A percentile compares a stretch with the other conserved stretches of the same genome.
These are phyloP conservation scores for Brassica carinata DNA, from an alignment of 345 rosid species.

Conservation along the genomic window DNA sequence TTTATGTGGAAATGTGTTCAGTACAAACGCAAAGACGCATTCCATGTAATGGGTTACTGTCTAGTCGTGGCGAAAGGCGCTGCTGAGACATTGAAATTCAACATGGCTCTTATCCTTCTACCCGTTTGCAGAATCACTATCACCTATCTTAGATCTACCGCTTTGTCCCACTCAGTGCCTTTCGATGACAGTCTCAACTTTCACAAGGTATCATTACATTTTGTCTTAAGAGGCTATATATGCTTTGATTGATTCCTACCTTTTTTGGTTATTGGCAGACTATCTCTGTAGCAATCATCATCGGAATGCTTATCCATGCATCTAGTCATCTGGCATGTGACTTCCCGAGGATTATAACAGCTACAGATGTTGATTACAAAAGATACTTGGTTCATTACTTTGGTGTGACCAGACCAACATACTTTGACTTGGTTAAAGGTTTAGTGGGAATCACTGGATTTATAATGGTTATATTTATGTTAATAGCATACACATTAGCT, in stretches of 20 bases:
- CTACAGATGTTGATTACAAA: slow-evolving; percentile 40
- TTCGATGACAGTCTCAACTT: slow-evolving; percentile 91
- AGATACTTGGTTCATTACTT: slow-evolving; percentile 49
- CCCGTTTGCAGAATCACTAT: slow-evolving; percentile 89
- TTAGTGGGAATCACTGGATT: slow-evolving; percentile 80
- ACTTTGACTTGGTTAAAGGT: slow-evolving; percentile 63
- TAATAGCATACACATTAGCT: slow-evolving; percentile 84
- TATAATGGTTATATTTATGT: slow-evolving; percentile 73
- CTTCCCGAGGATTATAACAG: slow-evolving; percentile 67
- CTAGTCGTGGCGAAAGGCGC: slow-evolving; percentile 88
- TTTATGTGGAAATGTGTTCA: slow-evolving; percentile 81
- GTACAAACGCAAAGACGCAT: slow-evolving; percentile 69
- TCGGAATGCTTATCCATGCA: slow-evolving; percentile 78
- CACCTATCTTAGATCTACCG: slow-evolving; percentile 88
- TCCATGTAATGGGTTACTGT: slow-evolving; percentile 82
- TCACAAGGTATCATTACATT: slow-evolving; percentile 66
- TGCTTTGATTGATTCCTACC: background rate
- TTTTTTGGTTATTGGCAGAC: slow-evolving; percentile 16
- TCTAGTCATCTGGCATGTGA: slow-evolving; percentile 87
- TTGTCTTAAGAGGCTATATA: background rate
- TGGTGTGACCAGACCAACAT: slow-evolving; percentile 62
- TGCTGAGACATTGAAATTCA: slow-evolving; percentile 87
- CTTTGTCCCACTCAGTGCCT: slow-evolving; percentile 66
- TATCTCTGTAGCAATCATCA: slow-evolving; percentile 34
- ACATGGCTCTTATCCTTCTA: slow-evolving; percentile 91